phyloP scores from a whole-genome alignment of 345 rosid genomes.

The Salix viminalis region DNA sequence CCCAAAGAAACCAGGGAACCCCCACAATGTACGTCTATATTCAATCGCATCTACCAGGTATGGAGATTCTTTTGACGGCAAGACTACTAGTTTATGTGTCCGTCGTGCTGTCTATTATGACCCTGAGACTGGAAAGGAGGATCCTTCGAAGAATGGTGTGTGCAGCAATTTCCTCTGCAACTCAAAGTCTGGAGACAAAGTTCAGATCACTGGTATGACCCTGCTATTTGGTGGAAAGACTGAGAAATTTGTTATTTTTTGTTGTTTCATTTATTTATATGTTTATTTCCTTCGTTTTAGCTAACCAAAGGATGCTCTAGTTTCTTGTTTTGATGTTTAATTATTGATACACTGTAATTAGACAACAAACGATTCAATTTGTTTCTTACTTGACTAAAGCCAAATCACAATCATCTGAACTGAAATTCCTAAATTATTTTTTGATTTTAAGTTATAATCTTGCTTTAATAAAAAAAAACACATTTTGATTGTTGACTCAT shows the following conservation, averaged over 20 bases:
- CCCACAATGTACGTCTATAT: slow-evolving; percentile 88
- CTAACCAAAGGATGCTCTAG: background rate
- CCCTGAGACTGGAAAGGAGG: slow-evolving; percentile 91
- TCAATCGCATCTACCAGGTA: slow-evolving; percentile 93
- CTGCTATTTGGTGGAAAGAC: background rate
- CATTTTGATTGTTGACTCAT: too few relatives aligned
- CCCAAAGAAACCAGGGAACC: slow-evolving; percentile 86
- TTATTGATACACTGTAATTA: background rate
- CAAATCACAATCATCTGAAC: too few relatives aligned
- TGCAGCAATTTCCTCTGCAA: slow-evolving; percentile 93
- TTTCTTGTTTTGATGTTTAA: background rate
- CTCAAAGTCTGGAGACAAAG: slow-evolving; percentile 87
- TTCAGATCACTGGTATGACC: slow-evolving; percentile 70
- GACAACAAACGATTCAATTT: too few relatives aligned
- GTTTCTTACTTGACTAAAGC: too few relatives aligned
- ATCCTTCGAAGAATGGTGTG: slow-evolving; percentile 78
- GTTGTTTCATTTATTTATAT: background rate
- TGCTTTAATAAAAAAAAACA: too few relatives aligned
- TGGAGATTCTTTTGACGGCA: slow-evolving; percentile 90
- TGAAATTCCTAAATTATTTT: too few relatives aligned
- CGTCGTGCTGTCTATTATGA: slow-evolving; percentile 95
- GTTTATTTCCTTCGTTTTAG: background rate
- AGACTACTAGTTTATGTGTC: slow-evolving; percentile 84
- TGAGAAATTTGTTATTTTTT: background rate
- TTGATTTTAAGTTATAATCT: too few relatives aligned